Percentiles rank a stretch among this genome's conserved stretches.
Evolutionary conservation across 2,329 filamentous ascomycete genomes (phyloP).

Genomic region (Podosphaera fusca): DNA sequence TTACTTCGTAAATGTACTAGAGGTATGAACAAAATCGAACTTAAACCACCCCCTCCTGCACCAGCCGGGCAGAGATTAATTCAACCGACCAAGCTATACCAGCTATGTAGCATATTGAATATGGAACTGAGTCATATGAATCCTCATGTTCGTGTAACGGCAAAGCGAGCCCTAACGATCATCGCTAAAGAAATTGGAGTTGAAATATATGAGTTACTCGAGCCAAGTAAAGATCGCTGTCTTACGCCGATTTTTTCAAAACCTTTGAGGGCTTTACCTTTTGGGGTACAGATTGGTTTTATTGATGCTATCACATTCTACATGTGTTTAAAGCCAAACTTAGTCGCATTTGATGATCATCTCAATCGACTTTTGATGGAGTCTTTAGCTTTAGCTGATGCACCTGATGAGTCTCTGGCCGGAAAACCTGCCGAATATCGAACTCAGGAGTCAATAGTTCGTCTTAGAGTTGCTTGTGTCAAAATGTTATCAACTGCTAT

Average conservation of each 20-base stretch:
- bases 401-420: constrained; percentile 75
- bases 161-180: constrained; percentile 56
- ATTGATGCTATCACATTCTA: constrained; percentile 96
- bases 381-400: constrained; percentile 79
- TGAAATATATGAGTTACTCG: constrained; percentile 69
- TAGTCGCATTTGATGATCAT: constrained; percentile 79
- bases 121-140: constrained; percentile 90
- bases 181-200: constrained; percentile 57
- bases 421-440: constrained; percentile 86
- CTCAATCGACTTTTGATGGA: constrained; percentile 81
- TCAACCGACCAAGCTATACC: constrained; percentile 41
- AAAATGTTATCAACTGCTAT: constrained; percentile 83
- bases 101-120: constrained; percentile 66
- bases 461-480: constrained; percentile 78
- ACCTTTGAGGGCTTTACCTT: constrained; percentile 74
- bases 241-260: constrained; percentile 90
- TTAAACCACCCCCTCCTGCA: constrained; percentile 24
- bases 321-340: constrained; percentile 67
- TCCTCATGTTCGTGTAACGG: constrained; percentile 72
- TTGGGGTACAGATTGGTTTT: constrained; percentile 88
- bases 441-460: constrained; percentile 86
- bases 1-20: constrained; percentile 61
- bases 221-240: constrained; percentile 73
- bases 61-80: constrained; percentile 33
- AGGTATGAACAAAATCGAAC: constrained; percentile 57